Conservation (phyloP, 495 filamentous ascomycete genomes). For the Aspergillus saccharolyticus region DNA sequence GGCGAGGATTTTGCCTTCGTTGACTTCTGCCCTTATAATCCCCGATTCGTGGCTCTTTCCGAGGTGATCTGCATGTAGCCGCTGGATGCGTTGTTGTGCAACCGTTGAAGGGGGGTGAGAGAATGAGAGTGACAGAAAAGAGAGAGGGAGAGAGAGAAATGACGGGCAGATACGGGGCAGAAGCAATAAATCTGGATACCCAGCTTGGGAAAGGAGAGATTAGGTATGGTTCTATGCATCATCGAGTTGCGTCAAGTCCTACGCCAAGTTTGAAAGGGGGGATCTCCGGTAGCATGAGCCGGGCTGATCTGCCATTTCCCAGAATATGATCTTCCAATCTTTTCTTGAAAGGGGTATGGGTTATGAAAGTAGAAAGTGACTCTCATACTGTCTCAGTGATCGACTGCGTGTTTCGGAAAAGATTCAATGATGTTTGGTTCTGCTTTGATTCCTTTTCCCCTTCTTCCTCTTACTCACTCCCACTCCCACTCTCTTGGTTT, state of each 20-base stretch:
- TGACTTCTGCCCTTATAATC: constrained; percentile 13
- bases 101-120: constrained; percentile 4
- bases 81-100: constrained; percentile 24
- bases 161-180: background rate
- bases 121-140: constrained; percentile 1
- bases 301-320: no score
- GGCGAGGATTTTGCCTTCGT: background rate
- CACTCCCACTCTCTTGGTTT: background rate
- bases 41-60: constrained; percentile 22
- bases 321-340: background rate
- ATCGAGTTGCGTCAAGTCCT: background rate
- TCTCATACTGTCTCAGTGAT: background rate
- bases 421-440: background rate
- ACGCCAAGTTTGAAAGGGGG: background rate
- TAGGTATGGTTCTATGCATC: background rate
- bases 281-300: background rate
- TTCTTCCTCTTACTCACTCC: no score
- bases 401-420: background rate
- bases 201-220: no score
- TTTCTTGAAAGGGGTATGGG: no score
- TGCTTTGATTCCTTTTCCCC: background rate
- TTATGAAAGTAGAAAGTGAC: background rate
- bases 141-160: no score
- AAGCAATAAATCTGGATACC: no score
- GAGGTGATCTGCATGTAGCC: constrained; percentile 20